These are phyloP conservation scores for Inonotus hispidus DNA, from an alignment of 1,284 basidiomycete species.

Conservation along the genomic window DNA sequence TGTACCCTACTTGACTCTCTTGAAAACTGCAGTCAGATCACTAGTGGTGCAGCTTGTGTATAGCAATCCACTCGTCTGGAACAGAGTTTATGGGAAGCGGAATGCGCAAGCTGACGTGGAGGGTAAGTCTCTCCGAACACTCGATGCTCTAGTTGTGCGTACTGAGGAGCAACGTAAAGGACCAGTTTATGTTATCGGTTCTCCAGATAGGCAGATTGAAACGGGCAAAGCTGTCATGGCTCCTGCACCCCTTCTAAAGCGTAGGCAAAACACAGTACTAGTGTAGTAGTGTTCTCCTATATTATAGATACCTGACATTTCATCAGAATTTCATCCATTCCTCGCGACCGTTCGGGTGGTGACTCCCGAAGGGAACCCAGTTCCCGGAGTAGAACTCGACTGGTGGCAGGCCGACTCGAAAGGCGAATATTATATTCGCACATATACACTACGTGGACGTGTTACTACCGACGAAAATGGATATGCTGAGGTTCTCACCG, in stretches of 20 bases:
- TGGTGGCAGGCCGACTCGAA: conserved; percentile 27
- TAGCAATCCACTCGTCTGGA: conserved; percentile 15
- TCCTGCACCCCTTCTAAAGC: conserved; percentile 20
- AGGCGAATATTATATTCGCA: conserved; percentile 24
- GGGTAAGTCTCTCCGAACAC: background rate
- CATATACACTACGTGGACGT: conserved; percentile 27
- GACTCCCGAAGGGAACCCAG: conserved; percentile 24
- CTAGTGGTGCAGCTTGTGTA: background rate
- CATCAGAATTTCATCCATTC: conserved; percentile 23
- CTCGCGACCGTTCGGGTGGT: conserved; percentile 24
- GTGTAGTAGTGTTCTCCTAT: background rate
- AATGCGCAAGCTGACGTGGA: conserved; percentile 17
- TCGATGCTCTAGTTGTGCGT: background rate
- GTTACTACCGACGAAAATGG: conserved; percentile 25
- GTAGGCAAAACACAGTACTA: conserved; percentile 17
- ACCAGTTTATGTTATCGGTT: conserved; percentile 25
- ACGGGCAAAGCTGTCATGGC: conserved; percentile 27
- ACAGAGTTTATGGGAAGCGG: background rate
- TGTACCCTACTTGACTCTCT: conserved; percentile 6
- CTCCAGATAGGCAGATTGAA: conserved; percentile 25
- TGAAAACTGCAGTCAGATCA: background rate
- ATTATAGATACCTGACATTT: background rate
- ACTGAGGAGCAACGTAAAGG: conserved; percentile 19
- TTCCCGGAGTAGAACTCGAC: conserved; percentile 24
- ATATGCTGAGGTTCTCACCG: conserved; percentile 25